Base-by-base conservation (phyloP, 257 asterid species). In the Thymus mandschuricus region DNA sequence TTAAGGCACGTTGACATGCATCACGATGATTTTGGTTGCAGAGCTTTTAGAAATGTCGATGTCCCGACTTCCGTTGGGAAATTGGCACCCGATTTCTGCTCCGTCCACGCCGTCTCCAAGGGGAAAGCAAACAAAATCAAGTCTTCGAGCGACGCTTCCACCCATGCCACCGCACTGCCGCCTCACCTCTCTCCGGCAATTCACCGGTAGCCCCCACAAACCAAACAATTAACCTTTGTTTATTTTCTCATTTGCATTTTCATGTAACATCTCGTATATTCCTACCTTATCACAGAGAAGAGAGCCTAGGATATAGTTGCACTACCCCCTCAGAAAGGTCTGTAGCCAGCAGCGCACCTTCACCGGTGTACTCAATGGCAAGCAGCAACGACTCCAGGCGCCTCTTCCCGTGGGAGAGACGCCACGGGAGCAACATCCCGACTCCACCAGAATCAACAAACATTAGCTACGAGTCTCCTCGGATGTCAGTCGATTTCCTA, bases 41-140 rank as follows among this genome's bases (percentile, higher is more conserved):
- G 97, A 83, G 96, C 96, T 70, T 90, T 92, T 69, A 90, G 55
- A 74, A 72, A 59, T 66, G 71, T 71, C 35, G 96, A 90, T 73
- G 85, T 88, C 69, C 75, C 92, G 8, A 81, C 82, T 60, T 69
- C 57, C 28, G 75, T 92, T 29, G 81, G 81, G 60, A 88, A 78
- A 78, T 76, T 72, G 3, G 88, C 83, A 33, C 93, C 95, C 1
- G 87, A 87, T 46, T 83, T 69, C 55, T 90, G 98, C 73, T 74
- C 95, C 0, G 87, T 92, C 3, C 83, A 88, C 70, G 74, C 78
- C 11, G 74, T 80, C 60, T 87, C 97, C 1, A 88, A 79, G 61
- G 81, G 60, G 5, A 86, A 74, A 80, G 72, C 81, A 10, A 52
- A 66, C 31, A 77, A 74, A 69, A 66, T 87, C 10, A 92, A 82